Conservation (phyloP, 345 rosid species). For the Lenwebbia sp. region DNA sequence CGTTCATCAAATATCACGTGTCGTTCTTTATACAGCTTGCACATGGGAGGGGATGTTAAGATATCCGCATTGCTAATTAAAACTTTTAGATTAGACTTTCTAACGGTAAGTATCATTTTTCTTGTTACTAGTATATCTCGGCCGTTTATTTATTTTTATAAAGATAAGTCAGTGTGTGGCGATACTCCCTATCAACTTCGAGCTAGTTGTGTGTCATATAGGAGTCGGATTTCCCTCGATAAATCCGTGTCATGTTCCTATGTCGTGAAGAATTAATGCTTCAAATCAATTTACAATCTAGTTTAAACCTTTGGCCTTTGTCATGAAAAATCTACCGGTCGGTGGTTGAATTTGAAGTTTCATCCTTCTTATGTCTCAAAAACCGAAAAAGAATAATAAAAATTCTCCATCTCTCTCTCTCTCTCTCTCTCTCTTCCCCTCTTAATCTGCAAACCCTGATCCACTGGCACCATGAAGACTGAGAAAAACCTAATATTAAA, state of each 20-base stretch:
- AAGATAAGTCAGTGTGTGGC: background rate
- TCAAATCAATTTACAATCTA: background rate
- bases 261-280: background rate
- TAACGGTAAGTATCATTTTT: background rate
- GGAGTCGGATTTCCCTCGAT: background rate
- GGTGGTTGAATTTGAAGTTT: background rate
- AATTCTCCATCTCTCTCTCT: background rate
- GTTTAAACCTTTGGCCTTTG: background rate
- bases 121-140: background rate
- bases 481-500: background rate
- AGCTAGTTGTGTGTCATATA: background rate
- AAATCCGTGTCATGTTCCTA: background rate
- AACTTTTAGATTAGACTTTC: background rate
- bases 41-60: background rate
- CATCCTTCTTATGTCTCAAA: background rate
- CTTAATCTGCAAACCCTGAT: slow-evolving; percentile 25
- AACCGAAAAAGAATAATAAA: background rate
- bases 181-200: background rate
- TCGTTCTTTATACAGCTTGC: background rate
- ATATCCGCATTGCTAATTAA: background rate
- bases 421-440: background rate
- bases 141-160: too few species aligned
- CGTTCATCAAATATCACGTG: background rate
- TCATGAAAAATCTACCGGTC: background rate
- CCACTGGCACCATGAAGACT: background rate